Base-by-base conservation (phyloP, 306 rosid genomes). In the Casuarina glauca region DNA sequence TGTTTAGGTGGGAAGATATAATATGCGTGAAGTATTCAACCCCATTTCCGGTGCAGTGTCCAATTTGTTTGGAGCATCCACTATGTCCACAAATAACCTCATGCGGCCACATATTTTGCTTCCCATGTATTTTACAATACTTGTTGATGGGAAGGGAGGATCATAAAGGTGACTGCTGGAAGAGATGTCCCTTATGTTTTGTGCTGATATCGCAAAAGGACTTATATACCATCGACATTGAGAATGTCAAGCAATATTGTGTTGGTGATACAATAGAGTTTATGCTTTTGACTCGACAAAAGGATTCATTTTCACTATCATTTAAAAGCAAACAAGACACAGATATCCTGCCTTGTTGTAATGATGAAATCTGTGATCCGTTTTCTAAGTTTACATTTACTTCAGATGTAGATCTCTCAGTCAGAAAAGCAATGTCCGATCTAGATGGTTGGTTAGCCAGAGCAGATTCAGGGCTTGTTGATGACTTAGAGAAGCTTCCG, bases 71-170 rank as follows among this genome's bases (percentile, higher is more conserved):
- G 83, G 98, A 95, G 75, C 79, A 81, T 83, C 98, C 98, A 39
- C 82, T 92, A 42, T 95, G 98, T 74, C 90, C 98, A 5, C 98
- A 95, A 82, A 92, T 95, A 82, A 92, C 98, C 78, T 89, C 98
- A 6, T 95, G 98, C 49, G 98, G 98, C 45, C 98, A 95, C 80
- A 88, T 95, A 35, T 95, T 92, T 79, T 95, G 98, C 86, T 95
- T 92, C 86, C 97, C 97, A 4, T 95, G 98, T 78, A 89, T 95
- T 79, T 84, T 95, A 38, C 94, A 88, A 62, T 92, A 95, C 85
- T 80, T 95, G 80, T 70, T 89, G 46, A 82, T 92, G 96, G 98
- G 98, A 44, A 83, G 88, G 80, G 98, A 95, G 84, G 98, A 95
- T 87, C 82, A 84, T 69, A 95, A 89, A 77, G 97, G 97, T 73